phyloP scores from a whole-genome alignment of 1,139 yeast genomes.

The Kurtzmaniella quercitrusa region DNA sequence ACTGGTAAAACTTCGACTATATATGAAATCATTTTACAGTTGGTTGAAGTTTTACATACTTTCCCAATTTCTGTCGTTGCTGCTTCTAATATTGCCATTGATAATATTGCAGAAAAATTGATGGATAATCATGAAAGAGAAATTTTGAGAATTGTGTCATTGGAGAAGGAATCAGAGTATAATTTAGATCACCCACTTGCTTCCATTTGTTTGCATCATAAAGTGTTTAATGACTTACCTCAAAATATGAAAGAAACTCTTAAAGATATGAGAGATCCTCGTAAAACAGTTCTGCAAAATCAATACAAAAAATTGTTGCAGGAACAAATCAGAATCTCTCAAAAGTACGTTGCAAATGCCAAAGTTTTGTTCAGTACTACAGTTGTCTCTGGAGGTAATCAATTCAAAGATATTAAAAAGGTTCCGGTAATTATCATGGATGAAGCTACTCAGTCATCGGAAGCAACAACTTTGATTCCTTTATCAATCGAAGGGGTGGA shows the following conservation, averaged over 20 bases:
- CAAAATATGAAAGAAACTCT: conserved; percentile 36
- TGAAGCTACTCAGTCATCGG: conserved; percentile 65
- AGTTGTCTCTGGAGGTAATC: conserved; percentile 66
- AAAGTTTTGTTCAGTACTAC: conserved; percentile 69
- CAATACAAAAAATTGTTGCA: conserved; percentile 48
- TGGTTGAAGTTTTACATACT: conserved; percentile 50
- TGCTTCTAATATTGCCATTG: conserved; percentile 73
- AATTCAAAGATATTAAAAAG: conserved; percentile 49
- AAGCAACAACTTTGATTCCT: conserved; percentile 66
- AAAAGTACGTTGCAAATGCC: conserved; percentile 56
- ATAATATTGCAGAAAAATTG: conserved; percentile 69
- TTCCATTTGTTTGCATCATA: conserved; percentile 61
- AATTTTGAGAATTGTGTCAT: conserved; percentile 57
- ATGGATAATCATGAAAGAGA: conserved; percentile 46
- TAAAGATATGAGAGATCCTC: conserved; percentile 37
- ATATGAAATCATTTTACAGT: conserved; percentile 61
- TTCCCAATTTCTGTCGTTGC: conserved; percentile 71
- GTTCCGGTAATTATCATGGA: conserved; percentile 67
- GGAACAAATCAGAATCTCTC: conserved; percentile 40
- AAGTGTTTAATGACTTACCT: conserved; percentile 49
- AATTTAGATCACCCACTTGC: conserved; percentile 50
- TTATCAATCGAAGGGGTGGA: conserved; percentile 64
- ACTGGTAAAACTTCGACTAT: conserved; percentile 67
- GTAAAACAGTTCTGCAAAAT: conserved; percentile 33
- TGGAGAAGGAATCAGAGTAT: conserved; percentile 60